Evolutionary conservation across 768 basidiomycete genomes (phyloP).

Genomic region (Auriculariales sp.): DNA sequence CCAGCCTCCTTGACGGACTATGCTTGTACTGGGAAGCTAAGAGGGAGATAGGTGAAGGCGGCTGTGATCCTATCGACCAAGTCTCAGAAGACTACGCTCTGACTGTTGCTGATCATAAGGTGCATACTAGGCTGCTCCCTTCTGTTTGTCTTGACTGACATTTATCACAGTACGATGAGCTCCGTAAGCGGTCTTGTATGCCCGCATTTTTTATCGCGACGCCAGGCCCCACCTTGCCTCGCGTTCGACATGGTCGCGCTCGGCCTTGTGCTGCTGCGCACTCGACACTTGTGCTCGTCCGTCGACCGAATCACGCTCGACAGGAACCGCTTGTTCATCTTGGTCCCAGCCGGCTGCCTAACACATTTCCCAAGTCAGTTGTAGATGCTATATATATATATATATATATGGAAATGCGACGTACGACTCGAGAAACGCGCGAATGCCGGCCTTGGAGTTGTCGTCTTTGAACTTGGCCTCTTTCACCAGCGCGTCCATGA

Average conservation of each 20-base stretch:
- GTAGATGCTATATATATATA: neutral
- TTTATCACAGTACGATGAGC: too few species aligned
- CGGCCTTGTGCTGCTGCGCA: conserved; percentile 12
- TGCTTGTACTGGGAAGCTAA: too few species aligned
- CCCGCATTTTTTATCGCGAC: too few species aligned
- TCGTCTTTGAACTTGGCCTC: conserved; percentile 90
- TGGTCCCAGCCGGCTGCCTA: conserved; percentile 34
- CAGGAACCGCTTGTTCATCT: conserved; percentile 38
- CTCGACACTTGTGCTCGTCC: conserved; percentile 71
- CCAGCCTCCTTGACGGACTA: too few species aligned
- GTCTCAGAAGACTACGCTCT: too few species aligned
- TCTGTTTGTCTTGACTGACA: too few species aligned
- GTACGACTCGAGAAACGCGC: conserved; percentile 54
- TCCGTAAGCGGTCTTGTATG: too few species aligned
- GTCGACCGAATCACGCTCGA: conserved; percentile 72
- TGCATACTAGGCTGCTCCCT: too few species aligned
- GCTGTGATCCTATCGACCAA: too few species aligned
- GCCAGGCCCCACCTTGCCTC: conserved; percentile 37
- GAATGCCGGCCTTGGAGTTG: conserved; percentile 48
- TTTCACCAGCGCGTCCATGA: conserved; percentile 79
- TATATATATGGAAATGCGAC: conserved; percentile 8
- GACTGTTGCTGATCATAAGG: too few species aligned
- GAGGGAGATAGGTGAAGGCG: too few species aligned
- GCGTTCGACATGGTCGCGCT: conserved; percentile 11
- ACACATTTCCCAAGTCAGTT: neutral